Conservation (phyloP, 331 rosid genomes). For the Saraca asoca region DNA sequence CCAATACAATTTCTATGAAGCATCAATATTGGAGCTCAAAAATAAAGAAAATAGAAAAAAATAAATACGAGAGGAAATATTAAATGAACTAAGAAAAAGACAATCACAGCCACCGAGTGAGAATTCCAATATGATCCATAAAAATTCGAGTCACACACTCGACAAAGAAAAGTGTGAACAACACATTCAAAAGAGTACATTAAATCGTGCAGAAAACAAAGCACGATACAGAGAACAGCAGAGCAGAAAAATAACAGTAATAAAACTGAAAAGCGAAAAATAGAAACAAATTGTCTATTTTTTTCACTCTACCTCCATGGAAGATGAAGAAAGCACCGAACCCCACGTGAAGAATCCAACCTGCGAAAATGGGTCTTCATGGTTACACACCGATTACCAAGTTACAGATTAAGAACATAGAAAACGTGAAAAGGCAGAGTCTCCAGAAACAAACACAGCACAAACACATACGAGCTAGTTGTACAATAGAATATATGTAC, state of each 20-base stretch:
- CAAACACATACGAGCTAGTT: constrained; percentile 23
- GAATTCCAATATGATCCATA: constrained; percentile 63
- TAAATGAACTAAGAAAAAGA: constrained; percentile 30
- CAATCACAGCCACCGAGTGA: constrained; percentile 37
- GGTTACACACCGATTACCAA: constrained; percentile 56
- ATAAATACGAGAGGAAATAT: constrained; percentile 26
- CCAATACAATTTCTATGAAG: constrained; percentile 34
- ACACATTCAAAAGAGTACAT: constrained; percentile 41
- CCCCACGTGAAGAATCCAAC: constrained; percentile 53
- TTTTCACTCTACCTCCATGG: constrained; percentile 50
- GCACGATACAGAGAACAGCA: constrained; percentile 10
- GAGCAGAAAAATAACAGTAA: not conserved
- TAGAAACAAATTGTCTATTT: not conserved
- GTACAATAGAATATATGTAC: not conserved
- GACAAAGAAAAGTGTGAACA: constrained; percentile 35
- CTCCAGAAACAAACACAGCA: constrained; percentile 12
- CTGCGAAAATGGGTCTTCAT: constrained; percentile 60
- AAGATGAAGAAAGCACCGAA: constrained; percentile 38
- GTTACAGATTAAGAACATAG: constrained; percentile 52
- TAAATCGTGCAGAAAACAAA: constrained; percentile 43
- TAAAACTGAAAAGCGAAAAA: not conserved
- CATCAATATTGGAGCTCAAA: constrained; percentile 32
- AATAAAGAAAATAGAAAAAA: constrained; percentile 5
- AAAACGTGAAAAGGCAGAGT: constrained; percentile 49
- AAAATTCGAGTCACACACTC: constrained; percentile 43